phyloP scores from a whole-genome alignment of 441 rosid species.

The Aquilaria agallochum region DNA sequence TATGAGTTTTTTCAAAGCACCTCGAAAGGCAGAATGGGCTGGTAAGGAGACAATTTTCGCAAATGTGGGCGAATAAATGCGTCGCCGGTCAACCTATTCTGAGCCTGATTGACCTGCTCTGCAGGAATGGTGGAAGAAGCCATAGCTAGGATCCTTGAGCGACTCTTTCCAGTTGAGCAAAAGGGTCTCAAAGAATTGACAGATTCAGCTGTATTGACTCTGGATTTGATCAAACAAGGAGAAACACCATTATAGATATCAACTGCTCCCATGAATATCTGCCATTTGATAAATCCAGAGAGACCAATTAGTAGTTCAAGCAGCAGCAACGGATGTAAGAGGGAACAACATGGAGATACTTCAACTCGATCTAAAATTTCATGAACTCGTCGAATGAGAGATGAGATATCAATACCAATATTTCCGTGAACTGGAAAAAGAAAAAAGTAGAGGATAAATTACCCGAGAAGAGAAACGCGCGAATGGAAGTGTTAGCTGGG shows the following conservation, averaged over 20 bases:
- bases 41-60: constrained; percentile 72
- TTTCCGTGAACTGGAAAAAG: too few species aligned
- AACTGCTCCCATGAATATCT: constrained; percentile 54
- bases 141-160: constrained; percentile 35
- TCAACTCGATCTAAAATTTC: too few species aligned
- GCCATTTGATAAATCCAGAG: constrained; percentile 5
- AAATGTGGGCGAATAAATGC: constrained; percentile 79
- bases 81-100: constrained; percentile 46
- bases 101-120: constrained; percentile 36
- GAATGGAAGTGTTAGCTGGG: too few species aligned
- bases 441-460: too few species aligned
- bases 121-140: constrained; percentile 38
- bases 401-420: too few species aligned
- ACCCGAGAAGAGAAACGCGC: too few species aligned
- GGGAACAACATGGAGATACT: too few species aligned
- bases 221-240: constrained; percentile 29
- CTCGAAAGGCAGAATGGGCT: constrained; percentile 91
- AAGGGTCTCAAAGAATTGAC: constrained; percentile 20
- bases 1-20: constrained; percentile 21
- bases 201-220: constrained; percentile 18
- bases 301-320: background rate
- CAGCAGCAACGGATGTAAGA: too few species aligned
- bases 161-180: constrained; percentile 25
- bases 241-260: constrained; percentile 33
- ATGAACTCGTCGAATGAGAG: too few species aligned